phyloP scores from a whole-genome alignment of 192 early-diverging fungal species.

The Chytriomyces sp. region DNA sequence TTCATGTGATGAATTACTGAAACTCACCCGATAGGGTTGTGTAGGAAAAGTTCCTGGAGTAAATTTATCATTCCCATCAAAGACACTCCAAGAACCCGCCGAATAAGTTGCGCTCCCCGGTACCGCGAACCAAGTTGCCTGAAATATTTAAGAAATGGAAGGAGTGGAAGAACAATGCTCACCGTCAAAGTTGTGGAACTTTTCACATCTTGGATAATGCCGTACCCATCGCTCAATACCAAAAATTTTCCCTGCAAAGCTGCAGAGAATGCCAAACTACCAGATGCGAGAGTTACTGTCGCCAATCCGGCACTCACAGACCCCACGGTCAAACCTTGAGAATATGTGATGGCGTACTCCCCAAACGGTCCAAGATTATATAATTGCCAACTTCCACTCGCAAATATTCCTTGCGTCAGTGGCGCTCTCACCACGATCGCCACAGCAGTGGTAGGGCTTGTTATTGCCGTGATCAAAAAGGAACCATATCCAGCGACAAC shows the following conservation, averaged over 20 bases:
- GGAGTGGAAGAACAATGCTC: not conserved
- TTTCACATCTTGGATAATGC: constrained; percentile 15
- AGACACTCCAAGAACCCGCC: constrained; percentile 27
- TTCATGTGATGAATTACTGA: not conserved
- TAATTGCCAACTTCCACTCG: constrained; percentile 10
- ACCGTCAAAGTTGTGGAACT: not conserved
- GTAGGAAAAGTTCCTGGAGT: constrained; percentile 26
- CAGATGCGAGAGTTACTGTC: constrained; percentile 2
- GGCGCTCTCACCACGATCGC: constrained; percentile 11
- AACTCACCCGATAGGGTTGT: constrained; percentile 1
- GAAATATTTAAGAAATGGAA: not conserved
- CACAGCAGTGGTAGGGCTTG: not conserved
- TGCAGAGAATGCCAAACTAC: not conserved
- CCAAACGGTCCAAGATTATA: constrained; percentile 18
- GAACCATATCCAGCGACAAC: not conserved
- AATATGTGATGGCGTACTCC: not conserved
- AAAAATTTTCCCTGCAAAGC: constrained; percentile 7
- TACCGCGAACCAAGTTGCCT: not conserved
- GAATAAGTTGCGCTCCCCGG: not conserved
- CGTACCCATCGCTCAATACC: constrained; percentile 15
- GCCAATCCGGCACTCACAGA: not conserved
- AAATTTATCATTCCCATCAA: constrained; percentile 15
- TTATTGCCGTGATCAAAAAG: constrained; percentile 18
- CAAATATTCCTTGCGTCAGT: not conserved
- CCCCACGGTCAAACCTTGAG: constrained; percentile 2